Conservation (phyloP, 2,329 filamentous ascomycete species). For the Aspergillus sp. region DNA sequence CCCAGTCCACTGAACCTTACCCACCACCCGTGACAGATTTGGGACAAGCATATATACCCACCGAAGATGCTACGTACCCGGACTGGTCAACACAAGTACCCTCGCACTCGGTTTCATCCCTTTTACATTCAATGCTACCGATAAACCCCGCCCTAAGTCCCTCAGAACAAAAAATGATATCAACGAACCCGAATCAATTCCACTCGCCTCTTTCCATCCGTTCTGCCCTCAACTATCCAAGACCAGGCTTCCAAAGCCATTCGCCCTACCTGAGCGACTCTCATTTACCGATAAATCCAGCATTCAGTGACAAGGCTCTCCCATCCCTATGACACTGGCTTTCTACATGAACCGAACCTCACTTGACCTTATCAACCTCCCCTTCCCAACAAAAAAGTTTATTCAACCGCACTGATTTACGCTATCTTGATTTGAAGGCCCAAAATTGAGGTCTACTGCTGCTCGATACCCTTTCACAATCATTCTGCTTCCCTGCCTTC, state of each 20-base stretch:
- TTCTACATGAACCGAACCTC: not conserved
- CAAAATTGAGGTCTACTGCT: slow-evolving; percentile 2
- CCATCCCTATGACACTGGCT: slow-evolving; percentile 8
- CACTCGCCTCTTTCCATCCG: slow-evolving; percentile 5
- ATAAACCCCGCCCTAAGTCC: slow-evolving; percentile 24
- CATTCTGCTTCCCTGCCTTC: too few species aligned
- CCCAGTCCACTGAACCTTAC: slow-evolving; percentile 10
- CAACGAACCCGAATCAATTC: slow-evolving; percentile 5
- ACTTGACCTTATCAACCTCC: too few species aligned
- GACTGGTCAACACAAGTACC: slow-evolving; percentile 8
- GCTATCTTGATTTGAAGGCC: not conserved
- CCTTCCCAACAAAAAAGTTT: too few species aligned
- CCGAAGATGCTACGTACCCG: not conserved
- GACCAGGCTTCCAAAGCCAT: slow-evolving; percentile 5
- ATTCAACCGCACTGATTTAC: too few species aligned
- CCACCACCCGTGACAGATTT: slow-evolving; percentile 6
- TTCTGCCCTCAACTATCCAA: slow-evolving; percentile 7
- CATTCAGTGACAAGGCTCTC: slow-evolving; percentile 13
- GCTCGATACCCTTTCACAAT: slow-evolving; percentile 24
- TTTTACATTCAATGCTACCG: slow-evolving; percentile 26
- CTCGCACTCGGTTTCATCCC: slow-evolving; percentile 14
- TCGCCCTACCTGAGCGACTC: slow-evolving; percentile 17
- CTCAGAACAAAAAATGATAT: slow-evolving; percentile 4
- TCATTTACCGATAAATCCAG: slow-evolving; percentile 25
- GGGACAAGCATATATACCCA: slow-evolving; percentile 9